A percentile compares a stretch with the other conserved stretches of the same genome.
These are phyloP conservation scores for Hanseniaspora guilliermondii DNA, from an alignment of 805 yeast genomes.

Conservation along the genomic window DNA sequence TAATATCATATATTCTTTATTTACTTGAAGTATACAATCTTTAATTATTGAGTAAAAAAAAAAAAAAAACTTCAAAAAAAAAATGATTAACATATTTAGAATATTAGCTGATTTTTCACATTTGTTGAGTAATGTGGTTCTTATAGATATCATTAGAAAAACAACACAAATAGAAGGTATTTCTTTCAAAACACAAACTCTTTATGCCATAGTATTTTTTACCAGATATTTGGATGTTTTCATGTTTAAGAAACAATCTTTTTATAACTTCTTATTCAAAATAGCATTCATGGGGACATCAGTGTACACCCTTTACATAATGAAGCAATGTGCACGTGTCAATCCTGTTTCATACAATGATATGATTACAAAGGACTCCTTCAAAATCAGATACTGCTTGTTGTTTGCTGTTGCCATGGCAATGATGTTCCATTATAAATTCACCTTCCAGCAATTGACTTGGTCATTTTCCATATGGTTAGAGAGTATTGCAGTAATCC, in stretches of 20 bases:
- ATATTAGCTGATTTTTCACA: conserved; percentile 68
- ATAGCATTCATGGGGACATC: conserved; percentile 67
- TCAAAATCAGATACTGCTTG: conserved; percentile 59
- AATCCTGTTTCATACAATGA: conserved; percentile 42
- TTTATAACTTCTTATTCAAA: conserved; percentile 75
- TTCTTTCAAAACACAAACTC: conserved; percentile 74
- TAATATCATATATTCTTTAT: too few species aligned
- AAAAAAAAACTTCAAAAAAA: neutral
- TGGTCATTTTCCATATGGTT: conserved; percentile 93
- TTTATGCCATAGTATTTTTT: conserved; percentile 61
- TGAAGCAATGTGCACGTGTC: conserved; percentile 35
- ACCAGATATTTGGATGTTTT: conserved; percentile 58
- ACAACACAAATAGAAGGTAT: conserved; percentile 67
- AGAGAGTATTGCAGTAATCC: conserved; percentile 82
- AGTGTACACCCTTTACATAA: conserved; percentile 57
- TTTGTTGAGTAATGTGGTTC: conserved; percentile 60
- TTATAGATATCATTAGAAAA: conserved; percentile 55
- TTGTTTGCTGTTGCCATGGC: conserved; percentile 48
- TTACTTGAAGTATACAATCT: too few species aligned
- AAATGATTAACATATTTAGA: conserved; percentile 34
- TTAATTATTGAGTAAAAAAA: neutral
- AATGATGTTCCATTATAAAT: conserved; percentile 55
- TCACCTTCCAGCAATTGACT: conserved; percentile 45
- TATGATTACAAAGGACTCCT: conserved; percentile 56
- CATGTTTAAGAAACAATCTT: conserved; percentile 39